These are phyloP conservation scores for Coprinellus micaceus DNA, from an alignment of 768 basidiomycete genomes.

Conservation along the genomic window DNA sequence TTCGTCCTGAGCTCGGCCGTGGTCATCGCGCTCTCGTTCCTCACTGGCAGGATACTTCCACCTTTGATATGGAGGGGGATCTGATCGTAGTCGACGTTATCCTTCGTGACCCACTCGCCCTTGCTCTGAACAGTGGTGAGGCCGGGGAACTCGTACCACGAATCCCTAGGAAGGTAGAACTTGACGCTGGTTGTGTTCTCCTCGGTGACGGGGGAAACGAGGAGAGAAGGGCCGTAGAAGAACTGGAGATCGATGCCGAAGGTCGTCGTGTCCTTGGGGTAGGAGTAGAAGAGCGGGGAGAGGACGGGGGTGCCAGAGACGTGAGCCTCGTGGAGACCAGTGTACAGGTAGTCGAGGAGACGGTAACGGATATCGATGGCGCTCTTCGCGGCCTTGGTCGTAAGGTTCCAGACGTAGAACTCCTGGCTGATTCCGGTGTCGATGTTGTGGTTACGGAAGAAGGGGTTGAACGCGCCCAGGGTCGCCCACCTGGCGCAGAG, in stretches of 20 bases:
- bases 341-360: constrained; percentile 69
- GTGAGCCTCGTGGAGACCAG: constrained; percentile 58
- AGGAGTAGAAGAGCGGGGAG: constrained; percentile 64
- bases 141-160: constrained; percentile 62
- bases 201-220: constrained; percentile 66
- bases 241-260: constrained; percentile 64
- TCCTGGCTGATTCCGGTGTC: constrained; percentile 57
- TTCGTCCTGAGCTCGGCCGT: constrained; percentile 49
- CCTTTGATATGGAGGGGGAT: constrained; percentile 65
- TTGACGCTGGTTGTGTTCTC: constrained; percentile 55
- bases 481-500: constrained; percentile 76
- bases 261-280: constrained; percentile 57
- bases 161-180: constrained; percentile 61
- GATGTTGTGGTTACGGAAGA: constrained; percentile 70
- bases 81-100: constrained; percentile 47
- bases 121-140: constrained; percentile 45
- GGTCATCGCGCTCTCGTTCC: constrained; percentile 55
- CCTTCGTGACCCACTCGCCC: constrained; percentile 42
- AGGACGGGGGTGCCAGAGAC: constrained; percentile 61
- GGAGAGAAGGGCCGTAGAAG: constrained; percentile 63
- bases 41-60: constrained; percentile 56
- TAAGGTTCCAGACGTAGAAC: constrained; percentile 61
- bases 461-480: constrained; percentile 74
- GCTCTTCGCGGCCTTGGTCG: constrained; percentile 55
- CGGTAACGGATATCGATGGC: constrained; percentile 64